Base-by-base conservation (phyloP, 352 stramenopile species). In the Phytophthora pisi region DNA sequence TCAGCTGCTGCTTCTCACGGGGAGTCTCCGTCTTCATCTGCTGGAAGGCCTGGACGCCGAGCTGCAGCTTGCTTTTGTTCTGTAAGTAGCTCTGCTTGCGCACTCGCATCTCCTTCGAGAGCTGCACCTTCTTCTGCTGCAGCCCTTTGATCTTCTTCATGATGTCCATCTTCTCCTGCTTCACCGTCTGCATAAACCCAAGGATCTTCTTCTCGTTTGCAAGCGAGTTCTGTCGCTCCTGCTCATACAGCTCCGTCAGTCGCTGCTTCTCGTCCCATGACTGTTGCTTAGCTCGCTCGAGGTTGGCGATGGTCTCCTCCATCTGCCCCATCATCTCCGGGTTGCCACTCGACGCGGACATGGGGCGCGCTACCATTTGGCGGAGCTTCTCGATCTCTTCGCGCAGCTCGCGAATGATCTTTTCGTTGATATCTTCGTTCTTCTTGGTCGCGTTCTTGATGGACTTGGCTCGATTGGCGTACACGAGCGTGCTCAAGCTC, bases 391-490 rank as follows among this genome's bases (percentile, higher is more conserved):
- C 92, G 34, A 98, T 98, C 64, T 98, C 93, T 56, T 97, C 88
- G 20, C 93, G 88, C 7, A 98, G 70, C 54, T 98, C 90, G 18
- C 89, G 81, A 31, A 98, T 98, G 40, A 97, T 92, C 50, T 88
- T 86, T 70, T 97, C 90, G 62, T 96, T 97, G 30, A 97, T 83
- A 56, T 97, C 91, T 68, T 97, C 89, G 72, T 98, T 98, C 57
- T 86, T 89, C 54, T 84, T 79, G 4, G 89, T 86, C 31, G 74
- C 83, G 50, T 97, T 97, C 74, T 97, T 94, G 64, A 98, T 98
- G 5, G 78, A 84, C 73, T 98, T 98, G 34, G 94, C 95, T 8
- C 95, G 89, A 55, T 93, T 93, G 4, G 91, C 96, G 73, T 98
- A 99, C 47, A 97, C 77, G 6, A 99, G 79, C 6, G 96, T 99